phyloP scores from a whole-genome alignment of 2,329 filamentous ascomycete genomes.

The Aspergillus clavatus region DNA sequence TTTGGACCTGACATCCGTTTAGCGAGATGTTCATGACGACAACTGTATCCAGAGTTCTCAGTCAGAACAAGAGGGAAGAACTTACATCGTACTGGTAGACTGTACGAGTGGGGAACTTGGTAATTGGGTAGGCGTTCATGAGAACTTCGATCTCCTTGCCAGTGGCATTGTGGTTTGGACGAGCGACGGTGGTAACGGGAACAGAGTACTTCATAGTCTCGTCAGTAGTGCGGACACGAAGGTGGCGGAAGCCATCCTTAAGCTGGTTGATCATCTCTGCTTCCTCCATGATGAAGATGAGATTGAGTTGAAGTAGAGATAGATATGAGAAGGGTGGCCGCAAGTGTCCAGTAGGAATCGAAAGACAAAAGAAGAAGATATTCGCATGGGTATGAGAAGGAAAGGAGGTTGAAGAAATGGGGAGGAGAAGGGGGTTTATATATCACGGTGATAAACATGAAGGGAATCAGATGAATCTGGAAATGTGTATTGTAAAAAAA shows the following conservation, averaged over 20 bases:
- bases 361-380: background rate
- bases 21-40: conserved; percentile 3
- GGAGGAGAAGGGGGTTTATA: background rate
- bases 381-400: background rate
- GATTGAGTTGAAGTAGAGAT: conserved; percentile 5
- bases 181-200: conserved; percentile 35
- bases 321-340: background rate
- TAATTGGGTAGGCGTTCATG: conserved; percentile 73
- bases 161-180: conserved; percentile 55
- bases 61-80: conserved; percentile 16
- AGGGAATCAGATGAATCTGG: background rate
- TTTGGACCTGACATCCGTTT: conserved; percentile 51
- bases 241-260: conserved; percentile 20
- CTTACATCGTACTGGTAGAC: conserved; percentile 84
- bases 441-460: conserved; percentile 1
- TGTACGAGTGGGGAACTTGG: conserved; percentile 52
- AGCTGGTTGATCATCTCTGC: conserved; percentile 20
- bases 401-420: background rate
- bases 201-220: conserved; percentile 28
- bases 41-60: background rate
- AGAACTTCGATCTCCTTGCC: conserved; percentile 53
- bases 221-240: conserved; percentile 26
- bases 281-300: conserved; percentile 16
- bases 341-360: background rate
- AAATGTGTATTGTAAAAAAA: conserved; percentile 2